Percentiles rank a stretch among this genome's conserved stretches.
Evolutionary conservation across 1,139 yeast species (phyloP).

Genomic region (Geotrichum carabidarum): DNA sequence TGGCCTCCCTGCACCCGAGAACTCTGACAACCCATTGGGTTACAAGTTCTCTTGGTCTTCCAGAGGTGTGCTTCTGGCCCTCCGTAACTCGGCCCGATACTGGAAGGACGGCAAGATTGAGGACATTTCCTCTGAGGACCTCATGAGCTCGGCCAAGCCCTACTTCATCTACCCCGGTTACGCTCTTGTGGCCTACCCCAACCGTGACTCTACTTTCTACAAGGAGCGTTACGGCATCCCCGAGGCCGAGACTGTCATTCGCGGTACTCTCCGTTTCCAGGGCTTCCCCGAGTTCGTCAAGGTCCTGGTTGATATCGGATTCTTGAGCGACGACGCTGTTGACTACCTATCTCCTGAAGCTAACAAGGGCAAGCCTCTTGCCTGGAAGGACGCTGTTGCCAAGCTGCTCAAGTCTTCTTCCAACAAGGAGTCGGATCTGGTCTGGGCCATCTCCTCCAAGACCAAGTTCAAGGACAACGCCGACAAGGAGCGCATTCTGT

Average conservation of each 20-base stretch:
- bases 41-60: constrained; percentile 99
- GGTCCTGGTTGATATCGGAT: constrained; percentile 89
- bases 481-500: constrained; percentile 79
- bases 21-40: constrained; percentile 95
- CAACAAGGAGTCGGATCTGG: constrained; percentile 61
- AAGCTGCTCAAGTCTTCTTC: constrained; percentile 70
- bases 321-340: constrained; percentile 70
- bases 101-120: constrained; percentile 82
- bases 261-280: constrained; percentile 96
- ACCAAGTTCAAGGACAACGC: constrained; percentile 76
- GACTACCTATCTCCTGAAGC: constrained; percentile 46
- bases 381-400: constrained; percentile 89
- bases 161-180: constrained; percentile 94
- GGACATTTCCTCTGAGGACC: constrained; percentile 76
- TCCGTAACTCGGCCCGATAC: constrained; percentile 87
- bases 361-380: constrained; percentile 41
- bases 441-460: constrained; percentile 68
- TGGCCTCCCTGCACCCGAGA: constrained; percentile 97
- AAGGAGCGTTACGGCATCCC: constrained; percentile 89
- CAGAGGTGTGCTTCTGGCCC: constrained; percentile 92
- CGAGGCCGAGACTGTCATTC: constrained; percentile 92
- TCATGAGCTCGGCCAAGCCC: constrained; percentile 93
- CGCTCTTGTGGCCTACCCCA: constrained; percentile 92
- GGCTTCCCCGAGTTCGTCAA: constrained; percentile 98
- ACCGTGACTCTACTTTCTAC: constrained; percentile 94